Evolutionary conservation across 2,329 filamentous ascomycete genomes (phyloP).

Genomic region (Fusarium xyrophilum): DNA sequence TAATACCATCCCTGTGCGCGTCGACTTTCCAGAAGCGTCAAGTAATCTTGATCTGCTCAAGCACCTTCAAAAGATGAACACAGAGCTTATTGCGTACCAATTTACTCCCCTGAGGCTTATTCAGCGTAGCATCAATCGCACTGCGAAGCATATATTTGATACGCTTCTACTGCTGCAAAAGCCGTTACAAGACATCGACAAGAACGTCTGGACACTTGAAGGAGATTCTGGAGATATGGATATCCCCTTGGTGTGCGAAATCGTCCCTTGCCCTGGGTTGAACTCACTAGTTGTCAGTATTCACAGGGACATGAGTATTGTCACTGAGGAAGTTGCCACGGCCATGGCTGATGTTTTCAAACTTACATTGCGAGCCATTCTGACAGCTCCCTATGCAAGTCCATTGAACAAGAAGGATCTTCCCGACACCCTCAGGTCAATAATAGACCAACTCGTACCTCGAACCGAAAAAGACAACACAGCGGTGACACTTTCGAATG

Average conservation of each 20-base stretch:
- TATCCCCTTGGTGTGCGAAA: constrained; percentile 77
- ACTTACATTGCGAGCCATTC: constrained; percentile 36
- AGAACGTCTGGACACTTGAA: constrained; percentile 61
- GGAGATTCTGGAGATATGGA: constrained; percentile 72
- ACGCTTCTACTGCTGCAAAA: constrained; percentile 82
- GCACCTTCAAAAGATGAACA: constrained; percentile 66
- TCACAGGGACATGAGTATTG: constrained; percentile 63
- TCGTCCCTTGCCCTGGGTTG: constrained; percentile 61
- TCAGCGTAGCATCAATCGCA: constrained; percentile 57
- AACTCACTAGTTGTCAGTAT: constrained; percentile 66
- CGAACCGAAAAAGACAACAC: constrained; percentile 30
- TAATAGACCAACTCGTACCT: constrained; percentile 35
- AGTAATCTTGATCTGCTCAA: constrained; percentile 66
- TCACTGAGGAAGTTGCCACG: constrained; percentile 41
- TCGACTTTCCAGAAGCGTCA: constrained; percentile 55
- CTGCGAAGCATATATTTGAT: constrained; percentile 72
- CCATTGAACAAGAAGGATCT: constrained; percentile 31
- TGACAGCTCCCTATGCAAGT: constrained; percentile 42
- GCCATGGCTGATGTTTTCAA: constrained; percentile 45
- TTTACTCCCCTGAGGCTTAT: constrained; percentile 77
- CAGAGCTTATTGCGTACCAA: constrained; percentile 70
- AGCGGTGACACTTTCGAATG: constrained; percentile 14
- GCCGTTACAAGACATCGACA: constrained; percentile 62
- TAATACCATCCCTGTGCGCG: constrained; percentile 81
- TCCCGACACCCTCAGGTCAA: constrained; percentile 25